These are phyloP conservation scores for Acer yangbiense DNA, from an alignment of 345 rosid species.

Conservation along the genomic window DNA sequence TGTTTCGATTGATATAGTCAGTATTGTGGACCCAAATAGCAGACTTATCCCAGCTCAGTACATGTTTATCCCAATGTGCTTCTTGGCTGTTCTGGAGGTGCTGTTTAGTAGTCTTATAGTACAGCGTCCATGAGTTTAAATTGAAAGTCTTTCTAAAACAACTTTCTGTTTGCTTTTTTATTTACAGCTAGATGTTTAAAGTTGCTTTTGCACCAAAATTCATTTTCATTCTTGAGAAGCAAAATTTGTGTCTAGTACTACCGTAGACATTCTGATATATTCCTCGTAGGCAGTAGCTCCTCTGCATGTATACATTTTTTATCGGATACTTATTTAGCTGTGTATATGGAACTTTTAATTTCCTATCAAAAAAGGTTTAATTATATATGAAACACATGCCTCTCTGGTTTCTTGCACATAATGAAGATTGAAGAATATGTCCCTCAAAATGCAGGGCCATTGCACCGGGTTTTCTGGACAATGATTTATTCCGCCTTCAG, in stretches of 20 bases:
- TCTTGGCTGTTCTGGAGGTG: background rate
- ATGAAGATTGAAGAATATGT: background rate
- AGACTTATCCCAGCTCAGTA: too few species aligned
- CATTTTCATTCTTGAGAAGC: conserved; percentile 1
- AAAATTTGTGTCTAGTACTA: background rate
- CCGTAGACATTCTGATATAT: background rate
- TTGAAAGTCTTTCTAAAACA: background rate
- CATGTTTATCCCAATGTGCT: background rate
- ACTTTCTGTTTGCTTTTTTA: background rate
- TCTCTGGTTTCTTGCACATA: background rate
- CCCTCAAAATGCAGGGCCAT: conserved; percentile 68
- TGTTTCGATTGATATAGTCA: background rate
- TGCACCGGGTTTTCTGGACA: conserved; percentile 85
- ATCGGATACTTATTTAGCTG: background rate
- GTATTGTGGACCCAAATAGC: background rate
- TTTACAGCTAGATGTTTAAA: conserved; percentile 4
- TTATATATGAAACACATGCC: background rate
- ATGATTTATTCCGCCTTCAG: conserved; percentile 77
- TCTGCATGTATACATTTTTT: background rate
- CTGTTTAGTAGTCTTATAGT: background rate
- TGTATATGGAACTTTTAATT: background rate
- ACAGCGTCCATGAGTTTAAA: background rate
- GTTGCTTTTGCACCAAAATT: background rate
- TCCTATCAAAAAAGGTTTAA: background rate
- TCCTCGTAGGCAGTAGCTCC: background rate